Conservation (phyloP, 352 stramenopile species). For the Globisporangium rhizosaccharum region DNA sequence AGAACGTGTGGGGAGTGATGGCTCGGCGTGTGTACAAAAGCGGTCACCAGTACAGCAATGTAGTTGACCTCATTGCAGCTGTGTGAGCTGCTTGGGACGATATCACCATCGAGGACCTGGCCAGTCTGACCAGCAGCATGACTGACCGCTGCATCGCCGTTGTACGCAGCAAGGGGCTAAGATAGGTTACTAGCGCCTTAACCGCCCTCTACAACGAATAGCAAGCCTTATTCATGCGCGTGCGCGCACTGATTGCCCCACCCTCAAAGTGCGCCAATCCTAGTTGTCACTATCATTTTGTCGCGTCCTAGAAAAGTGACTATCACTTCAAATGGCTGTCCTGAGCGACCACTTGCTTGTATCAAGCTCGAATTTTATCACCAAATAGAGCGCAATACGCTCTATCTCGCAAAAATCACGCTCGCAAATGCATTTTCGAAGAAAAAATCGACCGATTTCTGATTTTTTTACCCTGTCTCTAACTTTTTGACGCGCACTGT, state of each 20-base stretch:
- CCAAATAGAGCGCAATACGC: no score
- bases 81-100: slow-evolving; percentile 1
- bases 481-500: no score
- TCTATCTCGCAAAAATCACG: no score
- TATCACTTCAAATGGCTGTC: slow-evolving; percentile 1
- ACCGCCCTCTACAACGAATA: neutral
- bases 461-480: no score
- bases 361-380: no score
- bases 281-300: neutral
- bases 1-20: no score
- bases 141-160: slow-evolving; percentile 3
- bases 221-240: neutral
- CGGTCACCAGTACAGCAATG: neutral
- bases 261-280: neutral
- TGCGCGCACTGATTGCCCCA: neutral
- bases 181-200: neutral
- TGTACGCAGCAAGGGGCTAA: neutral
- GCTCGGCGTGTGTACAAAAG: slow-evolving; percentile 1
- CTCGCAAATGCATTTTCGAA: no score
- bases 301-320: slow-evolving; percentile 1
- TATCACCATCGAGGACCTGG: slow-evolving; percentile 2
- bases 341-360: slow-evolving; percentile 1
- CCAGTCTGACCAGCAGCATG: slow-evolving; percentile 3
- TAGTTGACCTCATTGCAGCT: slow-evolving; percentile 1
- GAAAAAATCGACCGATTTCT: no score